Conservation (phyloP, 202 grass and related monocot species). For the Musa balbisiana region DNA sequence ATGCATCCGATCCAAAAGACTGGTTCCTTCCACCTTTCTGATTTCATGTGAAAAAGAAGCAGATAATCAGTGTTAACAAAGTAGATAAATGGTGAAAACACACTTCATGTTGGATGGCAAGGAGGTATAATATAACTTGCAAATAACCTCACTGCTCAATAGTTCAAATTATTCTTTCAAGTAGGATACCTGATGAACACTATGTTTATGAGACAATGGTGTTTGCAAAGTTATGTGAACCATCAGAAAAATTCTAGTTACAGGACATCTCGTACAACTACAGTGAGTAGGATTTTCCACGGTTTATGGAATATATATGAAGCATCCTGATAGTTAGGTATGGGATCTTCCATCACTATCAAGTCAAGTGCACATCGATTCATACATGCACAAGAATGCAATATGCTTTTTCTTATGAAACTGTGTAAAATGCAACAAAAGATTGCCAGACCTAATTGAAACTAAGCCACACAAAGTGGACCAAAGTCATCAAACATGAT, state of each 20-base stretch:
- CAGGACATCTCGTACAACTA: too few relatives aligned
- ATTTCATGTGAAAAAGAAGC: too few relatives aligned
- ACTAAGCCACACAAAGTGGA: slow-evolving; percentile 33
- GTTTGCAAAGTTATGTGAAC: too few relatives aligned
- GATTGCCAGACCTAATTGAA: slow-evolving; percentile 26
- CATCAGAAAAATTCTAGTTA: too few relatives aligned
- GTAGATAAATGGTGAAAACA: too few relatives aligned
- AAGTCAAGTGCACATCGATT: not conserved
- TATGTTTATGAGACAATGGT: too few relatives aligned
- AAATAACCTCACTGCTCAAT: not conserved
- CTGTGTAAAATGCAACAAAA: slow-evolving; percentile 19
- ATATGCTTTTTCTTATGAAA: not conserved
- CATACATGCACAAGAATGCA: slow-evolving; percentile 11
- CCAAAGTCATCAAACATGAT: not conserved
- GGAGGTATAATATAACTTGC: not conserved
- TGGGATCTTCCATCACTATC: not conserved
- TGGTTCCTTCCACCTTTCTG: too few relatives aligned
- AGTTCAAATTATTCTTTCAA: not conserved
- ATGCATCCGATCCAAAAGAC: too few relatives aligned
- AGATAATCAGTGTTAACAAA: too few relatives aligned
- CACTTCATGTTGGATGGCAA: not conserved
- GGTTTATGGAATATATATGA: too few relatives aligned
- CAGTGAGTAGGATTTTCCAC: too few relatives aligned
- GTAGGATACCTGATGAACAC: not conserved
- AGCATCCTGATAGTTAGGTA: not conserved